These are phyloP conservation scores for Phialophora chinensis DNA, from an alignment of 2,329 filamentous ascomycete genomes.

Conservation along the genomic window DNA sequence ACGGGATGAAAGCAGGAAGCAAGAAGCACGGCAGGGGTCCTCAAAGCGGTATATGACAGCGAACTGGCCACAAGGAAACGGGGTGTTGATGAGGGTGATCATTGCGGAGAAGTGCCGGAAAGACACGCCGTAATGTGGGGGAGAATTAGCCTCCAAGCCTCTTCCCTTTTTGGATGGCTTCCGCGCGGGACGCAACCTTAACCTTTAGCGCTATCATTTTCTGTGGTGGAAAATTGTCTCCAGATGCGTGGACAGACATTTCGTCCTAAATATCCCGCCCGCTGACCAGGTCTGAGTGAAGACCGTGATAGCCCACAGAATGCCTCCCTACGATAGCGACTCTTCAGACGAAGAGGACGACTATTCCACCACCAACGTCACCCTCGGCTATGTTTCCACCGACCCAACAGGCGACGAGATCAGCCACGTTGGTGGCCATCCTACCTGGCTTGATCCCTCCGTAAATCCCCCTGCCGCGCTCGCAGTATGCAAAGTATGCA, in stretches of 20 bases:
- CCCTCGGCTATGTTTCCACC: constrained; percentile 85
- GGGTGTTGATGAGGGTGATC: constrained; percentile 3
- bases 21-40: constrained; percentile 4
- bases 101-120: constrained; percentile 3
- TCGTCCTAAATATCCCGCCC: background rate
- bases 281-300: background rate
- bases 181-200: constrained; percentile 28
- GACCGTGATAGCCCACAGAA: constrained; percentile 44
- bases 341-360: constrained; percentile 69
- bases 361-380: constrained; percentile 72
- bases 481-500: constrained; percentile 86
- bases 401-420: constrained; percentile 80
- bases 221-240: background rate
- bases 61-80: constrained; percentile 9
- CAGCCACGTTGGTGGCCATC: constrained; percentile 84
- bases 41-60: constrained; percentile 17
- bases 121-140: constrained; percentile 2
- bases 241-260: background rate
- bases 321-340: constrained; percentile 86
- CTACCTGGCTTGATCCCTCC: constrained; percentile 80
- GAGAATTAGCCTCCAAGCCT: constrained; percentile 4
- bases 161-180: constrained; percentile 5
- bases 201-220: background rate
- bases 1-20: constrained; percentile 16
- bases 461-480: constrained; percentile 75